Percentiles rank a stretch among this genome's conserved stretches.
Evolutionary conservation across 2,329 filamentous ascomycete genomes (phyloP).

Genomic region (Exophiala calicioides): DNA sequence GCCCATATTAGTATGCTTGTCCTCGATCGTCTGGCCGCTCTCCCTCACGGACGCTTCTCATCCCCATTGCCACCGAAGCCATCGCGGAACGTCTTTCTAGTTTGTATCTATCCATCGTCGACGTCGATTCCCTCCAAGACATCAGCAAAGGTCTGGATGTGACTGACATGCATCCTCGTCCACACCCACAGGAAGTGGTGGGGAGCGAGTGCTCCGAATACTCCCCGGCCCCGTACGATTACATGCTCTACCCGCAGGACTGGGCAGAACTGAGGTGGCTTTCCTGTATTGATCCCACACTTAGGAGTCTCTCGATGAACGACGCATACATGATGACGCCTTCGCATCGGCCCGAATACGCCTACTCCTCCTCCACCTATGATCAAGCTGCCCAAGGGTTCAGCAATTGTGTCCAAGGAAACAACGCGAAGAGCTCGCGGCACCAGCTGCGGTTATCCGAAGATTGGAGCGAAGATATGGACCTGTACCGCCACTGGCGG

Average conservation of each 20-base stretch:
- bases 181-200: slow-evolving; percentile 15
- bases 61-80: too few species aligned
- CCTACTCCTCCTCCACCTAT: slow-evolving; percentile 8
- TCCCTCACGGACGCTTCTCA: too few species aligned
- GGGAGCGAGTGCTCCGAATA: slow-evolving; percentile 15
- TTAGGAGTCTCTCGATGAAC: slow-evolving; percentile 6
- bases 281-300: slow-evolving; percentile 18
- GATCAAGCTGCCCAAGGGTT: slow-evolving; percentile 25
- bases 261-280: slow-evolving; percentile 8
- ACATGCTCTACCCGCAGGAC: background rate
- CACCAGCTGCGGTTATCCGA: slow-evolving; percentile 7
- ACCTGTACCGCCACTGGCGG: slow-evolving; percentile 14
- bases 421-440: background rate
- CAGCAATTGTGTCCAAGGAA: background rate
- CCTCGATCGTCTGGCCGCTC: too few species aligned
- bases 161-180: slow-evolving; percentile 11
- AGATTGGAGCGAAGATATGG: slow-evolving; percentile 5
- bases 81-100: too few species aligned
- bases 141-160: too few species aligned
- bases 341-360: background rate
- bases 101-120: background rate
- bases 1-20: slow-evolving; percentile 9
- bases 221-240: background rate
- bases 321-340: slow-evolving; percentile 6
- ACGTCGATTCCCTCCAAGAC: too few species aligned